A percentile compares a stretch with the other conserved stretches of the same genome.
Conservation (phyloP, 2,329 filamentous ascomycete genomes). For the Cladosporium oxysporum region DNA sequence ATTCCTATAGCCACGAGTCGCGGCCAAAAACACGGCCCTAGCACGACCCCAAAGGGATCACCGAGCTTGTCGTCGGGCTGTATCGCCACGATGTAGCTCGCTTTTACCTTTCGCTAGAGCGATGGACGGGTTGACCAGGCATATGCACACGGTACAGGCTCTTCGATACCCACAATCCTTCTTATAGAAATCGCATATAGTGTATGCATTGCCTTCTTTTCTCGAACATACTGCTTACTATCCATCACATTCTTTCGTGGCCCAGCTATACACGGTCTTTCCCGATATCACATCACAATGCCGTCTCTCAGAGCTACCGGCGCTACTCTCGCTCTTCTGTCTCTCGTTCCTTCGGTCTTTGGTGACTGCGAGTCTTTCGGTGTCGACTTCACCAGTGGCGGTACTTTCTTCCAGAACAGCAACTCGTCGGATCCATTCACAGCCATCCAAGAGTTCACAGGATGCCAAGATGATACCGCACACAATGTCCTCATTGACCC, state of each 20-base stretch:
- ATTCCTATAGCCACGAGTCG: conserved; percentile 15
- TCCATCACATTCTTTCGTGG: neutral
- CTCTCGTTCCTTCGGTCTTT: conserved; percentile 16
- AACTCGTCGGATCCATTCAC: conserved; percentile 45
- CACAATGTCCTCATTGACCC: conserved; percentile 48
- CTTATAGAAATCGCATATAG: conserved; percentile 12
- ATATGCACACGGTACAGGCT: conserved; percentile 3
- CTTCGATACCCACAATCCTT: neutral
- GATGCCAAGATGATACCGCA: conserved; percentile 44
- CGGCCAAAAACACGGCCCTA: conserved; percentile 3
- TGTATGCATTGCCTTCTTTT: neutral
- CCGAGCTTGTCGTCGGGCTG: conserved; percentile 14
- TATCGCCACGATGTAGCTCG: conserved; percentile 14
- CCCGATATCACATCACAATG: conserved; percentile 17
- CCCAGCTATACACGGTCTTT: neutral
- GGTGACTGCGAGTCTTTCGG: conserved; percentile 34
- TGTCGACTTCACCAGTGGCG: conserved; percentile 46
- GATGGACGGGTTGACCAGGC: conserved; percentile 9
- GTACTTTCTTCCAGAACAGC: conserved; percentile 49
- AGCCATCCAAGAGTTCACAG: conserved; percentile 47
- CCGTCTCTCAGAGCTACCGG: conserved; percentile 18
- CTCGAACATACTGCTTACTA: neutral
- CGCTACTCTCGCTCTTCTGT: conserved; percentile 21
- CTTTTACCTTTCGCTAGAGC: conserved; percentile 18
- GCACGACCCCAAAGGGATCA: conserved; percentile 4